Base-by-base conservation (phyloP, 306 rosid genomes). In the Psophocarpus tetragonolobus region DNA sequence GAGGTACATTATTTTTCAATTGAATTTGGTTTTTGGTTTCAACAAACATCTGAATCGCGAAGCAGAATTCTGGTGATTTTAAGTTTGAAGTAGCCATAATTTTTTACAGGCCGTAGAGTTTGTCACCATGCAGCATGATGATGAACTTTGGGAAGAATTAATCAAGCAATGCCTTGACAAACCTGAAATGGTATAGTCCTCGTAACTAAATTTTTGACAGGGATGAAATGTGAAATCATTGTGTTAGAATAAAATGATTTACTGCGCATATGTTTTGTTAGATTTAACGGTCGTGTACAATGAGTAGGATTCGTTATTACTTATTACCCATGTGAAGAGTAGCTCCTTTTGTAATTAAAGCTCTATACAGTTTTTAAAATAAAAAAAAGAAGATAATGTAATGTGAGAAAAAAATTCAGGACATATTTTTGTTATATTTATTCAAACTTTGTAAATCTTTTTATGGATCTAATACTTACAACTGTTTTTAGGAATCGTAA, bases 31-130 rank as follows among this genome's bases (percentile, higher is more conserved):
- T 79, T 85, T 77, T 69, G 61, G 33, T 57, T 79, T 27, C 57
- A 69, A 57, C 44, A 12, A 61, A 64, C 68, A 48, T 78, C 70
- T 54, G 24, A 72, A 33, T 72, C 30, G 41, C 79, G 38, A 68
- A 41, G 48, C 26, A 68, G 47, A 56, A 60, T 68, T 63, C 32
- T n/a, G 6, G 51, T 35, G 60, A 77, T 80, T 68, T 62, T 57
- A 68, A 39, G 75, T 65, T 56, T 80, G 78, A 81, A 61, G 51
- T 50, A 24, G 42, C 81, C 68, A 30, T 85, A 48, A 75, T 76
- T 84, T 73, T 84, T 72, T 44, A 33, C 93, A 92, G 97, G 97
- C 97, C 20, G 94, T 92, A 53, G 97, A 95, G 85, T 95, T 92
- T 84, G 86, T 85, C 71, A 82, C 88, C 71, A 75, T 85, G 88